Conservation (phyloP, 768 basidiomycete species). For the Hygrocybe coccinea region DNA sequence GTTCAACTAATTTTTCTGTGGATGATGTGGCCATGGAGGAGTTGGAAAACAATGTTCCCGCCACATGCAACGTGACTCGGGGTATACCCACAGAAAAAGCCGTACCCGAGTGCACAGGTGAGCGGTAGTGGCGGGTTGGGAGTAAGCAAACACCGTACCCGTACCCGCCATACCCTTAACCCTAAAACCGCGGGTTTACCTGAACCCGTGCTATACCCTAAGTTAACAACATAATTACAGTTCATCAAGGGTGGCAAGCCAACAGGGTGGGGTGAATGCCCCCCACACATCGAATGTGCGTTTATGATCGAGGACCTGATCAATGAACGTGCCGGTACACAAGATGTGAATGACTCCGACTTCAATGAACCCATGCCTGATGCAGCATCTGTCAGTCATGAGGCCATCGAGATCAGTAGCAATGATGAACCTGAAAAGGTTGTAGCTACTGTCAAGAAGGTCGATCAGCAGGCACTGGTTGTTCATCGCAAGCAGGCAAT, state of each 20-base stretch:
- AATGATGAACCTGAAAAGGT: not conserved
- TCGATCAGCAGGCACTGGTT: not conserved
- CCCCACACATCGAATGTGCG: slow-evolving; percentile 19
- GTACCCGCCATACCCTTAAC: no score
- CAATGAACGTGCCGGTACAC: slow-evolving; percentile 19
- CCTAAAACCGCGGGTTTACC: no score
- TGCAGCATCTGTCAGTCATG: not conserved
- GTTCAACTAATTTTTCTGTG: no score
- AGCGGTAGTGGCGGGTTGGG: no score
- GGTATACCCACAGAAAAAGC: no score
- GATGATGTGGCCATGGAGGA: no score
- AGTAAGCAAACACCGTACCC: no score
- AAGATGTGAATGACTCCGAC: slow-evolving; percentile 21
- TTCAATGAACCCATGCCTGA: slow-evolving; percentile 3
- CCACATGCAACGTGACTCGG: no score
- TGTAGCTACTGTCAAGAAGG: not conserved
- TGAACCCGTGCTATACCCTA: no score
- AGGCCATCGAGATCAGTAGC: not conserved
- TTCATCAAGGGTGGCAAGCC: slow-evolving; percentile 19
- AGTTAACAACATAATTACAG: no score
- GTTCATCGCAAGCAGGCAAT: not conserved
- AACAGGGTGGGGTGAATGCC: slow-evolving; percentile 20
- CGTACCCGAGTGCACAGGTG: no score
- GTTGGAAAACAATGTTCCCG: no score
- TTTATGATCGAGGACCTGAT: slow-evolving; percentile 25